These are phyloP conservation scores for Phytopythium sindhum DNA, from an alignment of 352 stramenopile genomes.

Conservation along the genomic window DNA sequence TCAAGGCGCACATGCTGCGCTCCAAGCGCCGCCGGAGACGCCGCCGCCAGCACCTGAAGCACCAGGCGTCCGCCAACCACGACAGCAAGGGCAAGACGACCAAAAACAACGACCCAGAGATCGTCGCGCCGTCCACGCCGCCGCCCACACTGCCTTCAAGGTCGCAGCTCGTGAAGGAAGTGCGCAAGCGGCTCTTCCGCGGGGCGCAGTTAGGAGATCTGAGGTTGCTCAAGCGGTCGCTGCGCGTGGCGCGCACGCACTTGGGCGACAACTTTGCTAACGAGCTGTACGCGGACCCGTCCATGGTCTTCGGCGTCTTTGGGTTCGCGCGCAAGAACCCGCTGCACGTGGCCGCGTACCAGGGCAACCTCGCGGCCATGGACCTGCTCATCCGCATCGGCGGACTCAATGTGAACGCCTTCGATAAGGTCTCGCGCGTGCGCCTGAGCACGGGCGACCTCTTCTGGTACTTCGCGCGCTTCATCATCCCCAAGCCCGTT, in stretches of 20 bases:
- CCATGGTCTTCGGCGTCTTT: constrained; percentile 68
- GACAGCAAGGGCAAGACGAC: background rate
- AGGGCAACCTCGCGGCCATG: constrained; percentile 74
- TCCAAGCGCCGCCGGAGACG: constrained; percentile 51
- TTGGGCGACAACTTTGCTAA: constrained; percentile 52
- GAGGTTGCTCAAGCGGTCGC: constrained; percentile 44
- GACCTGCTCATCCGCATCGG: constrained; percentile 48
- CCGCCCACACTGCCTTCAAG: constrained; percentile 9
- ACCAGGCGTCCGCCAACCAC: constrained; percentile 5
- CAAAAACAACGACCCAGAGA: constrained; percentile 9
- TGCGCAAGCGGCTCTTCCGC: constrained; percentile 73
- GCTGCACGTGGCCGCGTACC: constrained; percentile 79
- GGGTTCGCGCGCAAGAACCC: constrained; percentile 80
- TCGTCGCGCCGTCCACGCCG: background rate
- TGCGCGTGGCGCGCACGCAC: constrained; percentile 49
- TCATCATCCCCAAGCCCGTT: constrained; percentile 68
- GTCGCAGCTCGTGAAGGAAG: constrained; percentile 39
- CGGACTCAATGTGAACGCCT: constrained; percentile 63
- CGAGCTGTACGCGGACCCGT: constrained; percentile 65
- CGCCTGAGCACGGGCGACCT: constrained; percentile 76
- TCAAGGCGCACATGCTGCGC: constrained; percentile 63
- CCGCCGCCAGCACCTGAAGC: constrained; percentile 25
- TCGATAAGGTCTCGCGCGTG: constrained; percentile 79
- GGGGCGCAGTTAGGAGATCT: constrained; percentile 68
- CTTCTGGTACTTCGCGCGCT: constrained; percentile 79